Base-by-base conservation (phyloP, 2,329 filamentous ascomycete genomes). In the Fusarium phyllophilum region DNA sequence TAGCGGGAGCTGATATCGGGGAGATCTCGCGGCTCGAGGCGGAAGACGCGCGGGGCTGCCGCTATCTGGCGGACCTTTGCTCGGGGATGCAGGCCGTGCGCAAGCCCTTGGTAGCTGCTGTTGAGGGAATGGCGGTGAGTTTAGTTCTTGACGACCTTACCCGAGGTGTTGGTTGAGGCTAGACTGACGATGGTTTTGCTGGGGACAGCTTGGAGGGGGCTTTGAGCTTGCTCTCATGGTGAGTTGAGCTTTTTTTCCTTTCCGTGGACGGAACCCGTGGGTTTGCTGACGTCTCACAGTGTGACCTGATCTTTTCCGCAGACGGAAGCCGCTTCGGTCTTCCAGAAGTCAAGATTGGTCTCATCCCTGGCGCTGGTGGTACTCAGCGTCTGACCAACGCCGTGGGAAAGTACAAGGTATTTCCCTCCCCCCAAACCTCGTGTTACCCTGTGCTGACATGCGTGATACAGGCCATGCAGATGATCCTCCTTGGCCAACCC, bases 41-140 rank as follows among this genome's bases (percentile, higher is more conserved):
- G 60, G 76, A 77, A 64, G 77, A 68, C 41, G 81, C 80, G 67
- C 78, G 80, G 68, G 71, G 73, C 55, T 76, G 77, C 67, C 80
- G 81, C 63, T 83, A 83, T 72, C 79, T 83, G 26, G 81, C 84
- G 76, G 82, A 87, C 71, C 82, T 88, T 54, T 82, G 81, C 59
- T 54, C 74, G 57, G 81, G 79, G 67, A 78, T 83, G 75, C 68
- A 72, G 46, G 75, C 77, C 60, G 78, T 82, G 58, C 78, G 80
- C 36, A 88, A 88, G 75, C 86, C 86, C 6, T 73, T 87, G 52
- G 81, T 88, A 62, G 86, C 86, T 15, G 85, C 85, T 26, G 85
- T 88, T 29, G 83, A 86, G 71, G 86, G 86, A 55, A 83, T 85
- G 77, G 86, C 86, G 71, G 86, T 87, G 75, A 81, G 86, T 81